phyloP scores from a whole-genome alignment of 2,329 filamentous ascomycete genomes.

The Pleoardoris graminearum region DNA sequence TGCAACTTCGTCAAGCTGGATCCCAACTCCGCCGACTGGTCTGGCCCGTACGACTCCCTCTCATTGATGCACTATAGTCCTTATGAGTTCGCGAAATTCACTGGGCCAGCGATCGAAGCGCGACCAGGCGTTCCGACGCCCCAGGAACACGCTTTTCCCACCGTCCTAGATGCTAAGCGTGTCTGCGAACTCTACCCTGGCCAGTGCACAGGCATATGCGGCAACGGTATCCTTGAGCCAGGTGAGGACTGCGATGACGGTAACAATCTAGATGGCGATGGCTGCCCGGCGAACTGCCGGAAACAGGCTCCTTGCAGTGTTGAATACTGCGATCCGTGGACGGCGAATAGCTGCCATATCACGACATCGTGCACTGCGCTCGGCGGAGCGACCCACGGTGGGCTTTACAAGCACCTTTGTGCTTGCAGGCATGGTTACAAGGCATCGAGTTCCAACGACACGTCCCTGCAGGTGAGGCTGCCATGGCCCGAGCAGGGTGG shows the following conservation, averaged over 20 bases:
- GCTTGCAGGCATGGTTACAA: conserved; percentile 20
- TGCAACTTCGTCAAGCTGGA: conserved; percentile 15
- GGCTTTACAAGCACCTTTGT: conserved; percentile 12
- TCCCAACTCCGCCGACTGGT: conserved; percentile 10
- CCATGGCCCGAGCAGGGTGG: conserved; percentile 17
- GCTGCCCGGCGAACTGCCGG: conserved; percentile 16
- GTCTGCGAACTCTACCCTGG: conserved; percentile 20
- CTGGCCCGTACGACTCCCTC: conserved; percentile 17
- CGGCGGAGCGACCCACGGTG: conserved; percentile 7
- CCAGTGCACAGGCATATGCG: conserved; percentile 16
- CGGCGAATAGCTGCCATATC: conserved; percentile 48
- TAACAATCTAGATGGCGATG: conserved; percentile 19
- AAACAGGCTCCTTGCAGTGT: conserved; percentile 7
- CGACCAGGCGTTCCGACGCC: conserved; percentile 9
- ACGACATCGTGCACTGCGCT: conserved; percentile 49
- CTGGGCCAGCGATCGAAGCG: conserved; percentile 8
- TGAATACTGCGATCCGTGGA: conserved; percentile 45
- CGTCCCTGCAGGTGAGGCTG: conserved; percentile 11
- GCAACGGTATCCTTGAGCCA: conserved; percentile 16
- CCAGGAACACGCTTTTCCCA: conserved; percentile 9
- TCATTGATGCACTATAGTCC: conserved; percentile 21
- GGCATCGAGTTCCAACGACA: conserved; percentile 6
- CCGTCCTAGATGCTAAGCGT: conserved; percentile 10
- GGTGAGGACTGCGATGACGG: conserved; percentile 23
- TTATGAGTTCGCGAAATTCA: conserved; percentile 11